Conservation (phyloP, 1,284 basidiomycete genomes). For the Abortiporus biennis region DNA sequence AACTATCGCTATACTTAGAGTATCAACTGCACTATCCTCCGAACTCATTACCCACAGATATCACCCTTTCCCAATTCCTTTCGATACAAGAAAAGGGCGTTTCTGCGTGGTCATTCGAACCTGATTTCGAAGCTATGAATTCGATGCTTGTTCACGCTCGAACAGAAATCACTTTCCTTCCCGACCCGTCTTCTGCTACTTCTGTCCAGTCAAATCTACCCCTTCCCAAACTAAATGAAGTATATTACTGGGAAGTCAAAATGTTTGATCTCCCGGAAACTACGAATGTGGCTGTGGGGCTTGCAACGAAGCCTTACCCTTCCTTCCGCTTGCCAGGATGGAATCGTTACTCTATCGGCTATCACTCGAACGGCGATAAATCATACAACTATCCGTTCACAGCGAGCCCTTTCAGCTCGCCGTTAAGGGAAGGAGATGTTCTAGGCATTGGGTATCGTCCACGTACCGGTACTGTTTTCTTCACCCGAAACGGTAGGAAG, state of each 20-base stretch:
- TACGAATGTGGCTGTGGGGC: conserved; percentile 82
- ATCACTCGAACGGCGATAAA: conserved; percentile 96
- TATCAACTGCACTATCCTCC: conserved; percentile 90
- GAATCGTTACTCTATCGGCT: conserved; percentile 90
- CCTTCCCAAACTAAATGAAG: conserved; percentile 91
- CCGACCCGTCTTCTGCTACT: conserved; percentile 89
- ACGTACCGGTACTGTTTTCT: conserved; percentile 93
- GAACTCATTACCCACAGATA: conserved; percentile 90
- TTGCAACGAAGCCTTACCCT: conserved; percentile 94
- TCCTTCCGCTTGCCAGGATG: conserved; percentile 88
- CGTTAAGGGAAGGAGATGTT: conserved; percentile 90
- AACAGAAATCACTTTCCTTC: conserved; percentile 93
- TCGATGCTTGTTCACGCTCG: conserved; percentile 88
- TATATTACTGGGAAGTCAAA: conserved; percentile 98
- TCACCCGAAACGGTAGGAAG: conserved; percentile 92
- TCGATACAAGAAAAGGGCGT: conserved; percentile 98
- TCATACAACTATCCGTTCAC: conserved; percentile 98
- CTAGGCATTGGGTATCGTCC: conserved; percentile 92
- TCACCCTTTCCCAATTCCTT: conserved; percentile 93
- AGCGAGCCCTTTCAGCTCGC: conserved; percentile 78
- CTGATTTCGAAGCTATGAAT: conserved; percentile 90
- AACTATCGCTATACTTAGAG: conserved; percentile 42
- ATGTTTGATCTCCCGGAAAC: conserved; percentile 89
- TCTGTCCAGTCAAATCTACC: conserved; percentile 94
- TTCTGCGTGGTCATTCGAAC: conserved; percentile 96